Evolutionary conservation across 2,329 filamentous ascomycete species (phyloP).

Genomic region (Colletotrichum camelliae): DNA sequence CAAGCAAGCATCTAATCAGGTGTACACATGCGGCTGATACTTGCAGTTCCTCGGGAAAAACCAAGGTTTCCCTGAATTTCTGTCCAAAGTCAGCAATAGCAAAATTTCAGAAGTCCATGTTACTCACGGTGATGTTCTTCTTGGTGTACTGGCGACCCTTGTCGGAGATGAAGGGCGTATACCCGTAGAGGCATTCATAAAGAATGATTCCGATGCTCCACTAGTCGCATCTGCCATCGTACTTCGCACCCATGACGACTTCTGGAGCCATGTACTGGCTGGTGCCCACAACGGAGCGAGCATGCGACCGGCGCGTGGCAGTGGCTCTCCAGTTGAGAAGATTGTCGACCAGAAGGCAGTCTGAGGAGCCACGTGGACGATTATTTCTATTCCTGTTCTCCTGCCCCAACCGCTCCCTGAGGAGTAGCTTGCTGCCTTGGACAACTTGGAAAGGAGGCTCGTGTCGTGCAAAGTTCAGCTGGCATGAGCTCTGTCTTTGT

Average conservation of each 20-base stretch:
- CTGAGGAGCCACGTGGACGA: background rate
- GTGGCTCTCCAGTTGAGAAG: constrained; percentile 75
- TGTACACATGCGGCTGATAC: constrained; percentile 78
- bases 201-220: constrained; percentile 96
- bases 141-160: constrained; percentile 83
- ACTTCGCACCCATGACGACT: constrained; percentile 79
- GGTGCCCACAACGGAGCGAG: constrained; percentile 88
- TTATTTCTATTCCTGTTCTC: background rate
- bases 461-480: constrained; percentile 13
- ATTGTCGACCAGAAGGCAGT: constrained; percentile 37
- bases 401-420: background rate
- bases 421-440: constrained; percentile 31
- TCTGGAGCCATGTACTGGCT: constrained; percentile 99
- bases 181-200: constrained; percentile 92
- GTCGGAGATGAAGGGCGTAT: constrained; percentile 86
- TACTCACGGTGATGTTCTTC: constrained; percentile 76
- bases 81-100: constrained; percentile 32
- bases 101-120: background rate
- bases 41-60: constrained; percentile 69
- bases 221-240: constrained; percentile 95
- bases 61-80: constrained; percentile 74
- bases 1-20: constrained; percentile 74
- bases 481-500: background rate
- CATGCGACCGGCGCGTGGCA: constrained; percentile 72
- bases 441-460: constrained; percentile 22